Conservation (phyloP, 768 basidiomycete species). For the Tylopilus rubrobrunneus region DNA sequence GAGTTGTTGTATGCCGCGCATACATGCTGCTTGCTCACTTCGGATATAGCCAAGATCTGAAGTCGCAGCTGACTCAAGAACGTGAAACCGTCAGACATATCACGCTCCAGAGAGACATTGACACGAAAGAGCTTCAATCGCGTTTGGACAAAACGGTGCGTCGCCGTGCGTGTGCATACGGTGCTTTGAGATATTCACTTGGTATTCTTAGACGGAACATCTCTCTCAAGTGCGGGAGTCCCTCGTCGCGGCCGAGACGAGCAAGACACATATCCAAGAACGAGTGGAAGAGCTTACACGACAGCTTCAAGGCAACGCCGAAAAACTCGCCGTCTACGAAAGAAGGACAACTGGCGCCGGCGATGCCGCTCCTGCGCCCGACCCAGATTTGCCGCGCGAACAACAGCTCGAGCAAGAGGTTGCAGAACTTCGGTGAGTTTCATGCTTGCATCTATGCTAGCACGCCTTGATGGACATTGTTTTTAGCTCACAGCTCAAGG, state of each 20-base stretch:
- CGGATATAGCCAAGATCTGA: slow-evolving; percentile 62
- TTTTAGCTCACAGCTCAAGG: slow-evolving; percentile 66
- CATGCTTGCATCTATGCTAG: background rate
- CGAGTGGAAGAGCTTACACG: slow-evolving; percentile 43
- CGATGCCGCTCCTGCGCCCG: slow-evolving; percentile 32
- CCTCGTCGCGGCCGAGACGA: slow-evolving; percentile 70
- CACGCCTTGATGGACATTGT: background rate
- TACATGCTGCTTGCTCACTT: background rate
- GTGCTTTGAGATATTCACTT: slow-evolving; percentile 8
- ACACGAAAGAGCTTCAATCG: slow-evolving; percentile 67
- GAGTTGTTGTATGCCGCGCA: slow-evolving; percentile 21
- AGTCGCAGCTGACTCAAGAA: slow-evolving; percentile 66
- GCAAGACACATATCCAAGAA: slow-evolving; percentile 74
- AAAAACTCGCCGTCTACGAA: slow-evolving; percentile 87
- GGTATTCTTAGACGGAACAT: slow-evolving; percentile 49
- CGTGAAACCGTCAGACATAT: slow-evolving; percentile 70
- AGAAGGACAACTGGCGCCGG: slow-evolving; percentile 43
- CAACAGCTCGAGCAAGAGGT: slow-evolving; percentile 82
- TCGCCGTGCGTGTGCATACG: background rate
- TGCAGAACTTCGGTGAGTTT: slow-evolving; percentile 71
- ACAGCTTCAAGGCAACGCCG: slow-evolving; percentile 71
- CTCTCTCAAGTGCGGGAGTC: slow-evolving; percentile 65
- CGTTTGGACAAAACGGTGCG: slow-evolving; percentile 70
- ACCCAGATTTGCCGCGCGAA: slow-evolving; percentile 56
- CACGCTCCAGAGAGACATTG: slow-evolving; percentile 78